Conservation (phyloP, 768 basidiomycete genomes). For the Boletellus emodensis region DNA sequence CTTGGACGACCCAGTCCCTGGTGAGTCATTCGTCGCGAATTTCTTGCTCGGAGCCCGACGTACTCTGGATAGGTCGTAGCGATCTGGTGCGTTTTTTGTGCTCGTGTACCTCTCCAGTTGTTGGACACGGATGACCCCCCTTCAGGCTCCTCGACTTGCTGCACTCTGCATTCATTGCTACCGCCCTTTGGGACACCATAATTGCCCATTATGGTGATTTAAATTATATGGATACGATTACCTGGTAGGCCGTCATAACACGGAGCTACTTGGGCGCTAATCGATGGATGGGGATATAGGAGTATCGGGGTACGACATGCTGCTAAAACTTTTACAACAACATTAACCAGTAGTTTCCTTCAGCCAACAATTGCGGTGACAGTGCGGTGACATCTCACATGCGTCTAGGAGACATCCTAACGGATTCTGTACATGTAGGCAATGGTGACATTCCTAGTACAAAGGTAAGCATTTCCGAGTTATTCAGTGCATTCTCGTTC, state of each 20-base stretch:
- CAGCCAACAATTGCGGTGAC: slow-evolving; percentile 22
- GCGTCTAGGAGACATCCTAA: background rate
- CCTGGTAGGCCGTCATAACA: slow-evolving; percentile 16
- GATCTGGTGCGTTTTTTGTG: slow-evolving; percentile 14
- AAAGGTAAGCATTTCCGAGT: slow-evolving; percentile 7
- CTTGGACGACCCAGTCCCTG: slow-evolving; percentile 15
- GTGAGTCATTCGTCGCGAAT: slow-evolving; percentile 6
- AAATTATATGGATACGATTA: slow-evolving; percentile 8
- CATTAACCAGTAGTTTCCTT: background rate
- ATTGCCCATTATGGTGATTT: slow-evolving; percentile 19
- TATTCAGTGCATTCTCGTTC: background rate
- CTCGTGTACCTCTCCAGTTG: background rate
- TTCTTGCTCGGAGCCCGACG: background rate
- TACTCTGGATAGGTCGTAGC: slow-evolving; percentile 12
- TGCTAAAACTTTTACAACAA: background rate
- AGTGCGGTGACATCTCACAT: slow-evolving; percentile 4
- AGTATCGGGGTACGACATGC: slow-evolving; percentile 20
- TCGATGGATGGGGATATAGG: slow-evolving; percentile 5
- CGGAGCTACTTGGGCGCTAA: background rate
- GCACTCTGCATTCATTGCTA: slow-evolving; percentile 21
- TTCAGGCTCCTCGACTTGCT: slow-evolving; percentile 22
- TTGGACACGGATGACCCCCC: background rate
- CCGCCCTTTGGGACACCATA: slow-evolving; percentile 24
- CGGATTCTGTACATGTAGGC: slow-evolving; percentile 7
- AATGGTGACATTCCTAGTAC: slow-evolving; percentile 23